Conservation (phyloP, 805 yeast species). For the Candida takata region DNA sequence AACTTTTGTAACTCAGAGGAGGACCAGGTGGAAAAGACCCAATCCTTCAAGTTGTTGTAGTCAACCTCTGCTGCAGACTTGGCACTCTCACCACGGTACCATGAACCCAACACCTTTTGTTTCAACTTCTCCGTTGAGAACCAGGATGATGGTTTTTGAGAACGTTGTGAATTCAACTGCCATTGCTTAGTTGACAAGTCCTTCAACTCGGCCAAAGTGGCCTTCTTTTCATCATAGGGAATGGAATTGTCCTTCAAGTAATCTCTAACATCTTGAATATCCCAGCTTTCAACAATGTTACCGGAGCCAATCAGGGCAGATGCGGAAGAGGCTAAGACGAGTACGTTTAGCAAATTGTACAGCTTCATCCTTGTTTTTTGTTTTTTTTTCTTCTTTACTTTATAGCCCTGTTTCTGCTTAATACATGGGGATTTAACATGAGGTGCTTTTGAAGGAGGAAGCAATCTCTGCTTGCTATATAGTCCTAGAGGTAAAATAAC, state of each 20-base stretch:
- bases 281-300: slow-evolving; percentile 25
- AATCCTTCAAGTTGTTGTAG: slow-evolving; percentile 25
- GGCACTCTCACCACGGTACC: slow-evolving; percentile 2
- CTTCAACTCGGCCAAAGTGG: slow-evolving; percentile 21
- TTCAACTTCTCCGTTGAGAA: slow-evolving; percentile 9
- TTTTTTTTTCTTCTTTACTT: too few species aligned
- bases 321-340: slow-evolving; percentile 10
- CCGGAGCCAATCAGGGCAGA: slow-evolving; percentile 9
- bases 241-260: slow-evolving; percentile 28
- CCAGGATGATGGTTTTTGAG: slow-evolving; percentile 14
- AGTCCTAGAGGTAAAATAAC: too few species aligned
- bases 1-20: slow-evolving; percentile 26
- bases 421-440: too few species aligned
- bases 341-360: slow-evolving; percentile 5
- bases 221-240: slow-evolving; percentile 18
- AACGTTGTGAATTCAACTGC: slow-evolving; percentile 10
- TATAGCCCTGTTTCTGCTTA: too few species aligned
- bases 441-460: too few species aligned
- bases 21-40: slow-evolving; percentile 47
- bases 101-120: slow-evolving; percentile 11
- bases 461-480: too few species aligned
- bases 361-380: slow-evolving; percentile 8
- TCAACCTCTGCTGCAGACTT: slow-evolving; percentile 5
- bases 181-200: slow-evolving; percentile 25
- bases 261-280: slow-evolving; percentile 27